These are phyloP conservation scores for Tetrahymena malaccensis DNA, from an alignment of 73 alveolate species.

Conservation along the genomic window DNA sequence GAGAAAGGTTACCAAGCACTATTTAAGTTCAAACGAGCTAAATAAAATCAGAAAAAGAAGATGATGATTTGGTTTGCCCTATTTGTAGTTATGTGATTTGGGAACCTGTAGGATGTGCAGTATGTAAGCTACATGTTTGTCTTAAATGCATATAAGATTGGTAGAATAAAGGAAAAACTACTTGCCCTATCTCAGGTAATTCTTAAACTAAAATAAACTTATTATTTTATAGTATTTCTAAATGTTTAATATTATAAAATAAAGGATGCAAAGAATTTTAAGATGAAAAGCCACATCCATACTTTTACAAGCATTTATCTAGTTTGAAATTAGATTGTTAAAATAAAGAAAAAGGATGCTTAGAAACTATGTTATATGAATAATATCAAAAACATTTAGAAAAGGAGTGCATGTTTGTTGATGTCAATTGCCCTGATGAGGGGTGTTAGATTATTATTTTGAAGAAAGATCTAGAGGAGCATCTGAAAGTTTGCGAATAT, in stretches of 20 bases:
- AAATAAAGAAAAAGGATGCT: background rate
- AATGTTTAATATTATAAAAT: background rate
- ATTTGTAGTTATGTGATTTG: background rate
- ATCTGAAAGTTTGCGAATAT: background rate
- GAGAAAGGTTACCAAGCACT: background rate
- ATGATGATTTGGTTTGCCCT: background rate
- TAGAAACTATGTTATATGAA: background rate
- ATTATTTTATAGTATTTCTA: background rate
- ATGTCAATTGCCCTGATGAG: background rate
- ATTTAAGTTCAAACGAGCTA: background rate
- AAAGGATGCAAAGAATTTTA: background rate
- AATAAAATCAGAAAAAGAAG: background rate
- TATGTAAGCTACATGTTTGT: background rate
- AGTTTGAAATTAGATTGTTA: background rate
- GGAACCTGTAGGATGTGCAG: background rate
- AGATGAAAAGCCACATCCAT: background rate
- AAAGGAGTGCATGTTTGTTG: background rate
- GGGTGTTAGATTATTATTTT: background rate
- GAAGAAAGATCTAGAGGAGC: background rate
- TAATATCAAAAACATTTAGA: background rate
- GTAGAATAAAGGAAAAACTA: background rate
- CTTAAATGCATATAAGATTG: background rate
- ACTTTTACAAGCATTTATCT: background rate
- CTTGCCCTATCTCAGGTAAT: background rate
- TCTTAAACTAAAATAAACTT: too few species aligned